Conservation (phyloP, 495 filamentous ascomycete genomes). For the Lepraria neglecta region DNA sequence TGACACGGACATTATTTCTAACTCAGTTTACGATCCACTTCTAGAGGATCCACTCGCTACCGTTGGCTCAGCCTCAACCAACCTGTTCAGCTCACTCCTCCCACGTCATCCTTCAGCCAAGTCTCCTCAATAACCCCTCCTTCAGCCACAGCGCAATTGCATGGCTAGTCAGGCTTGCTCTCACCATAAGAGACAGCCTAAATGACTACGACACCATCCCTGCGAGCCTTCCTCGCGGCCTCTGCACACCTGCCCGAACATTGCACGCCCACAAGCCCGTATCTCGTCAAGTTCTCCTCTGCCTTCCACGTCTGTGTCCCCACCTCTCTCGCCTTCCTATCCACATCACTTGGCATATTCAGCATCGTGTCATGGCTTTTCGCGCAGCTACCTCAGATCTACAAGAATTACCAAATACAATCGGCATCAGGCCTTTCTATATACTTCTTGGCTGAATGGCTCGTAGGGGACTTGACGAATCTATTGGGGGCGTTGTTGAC, state of each 20-base stretch:
- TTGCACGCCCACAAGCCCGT: constrained; percentile 56
- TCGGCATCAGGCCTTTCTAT: constrained; percentile 64
- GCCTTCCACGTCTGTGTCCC: constrained; percentile 62
- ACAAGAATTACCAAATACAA: constrained; percentile 59
- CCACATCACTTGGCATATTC: constrained; percentile 55
- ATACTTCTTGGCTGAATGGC: constrained; percentile 65
- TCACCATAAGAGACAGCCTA: neutral
- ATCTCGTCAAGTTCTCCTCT: constrained; percentile 53
- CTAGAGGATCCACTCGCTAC: too few relatives aligned
- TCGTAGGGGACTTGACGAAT: constrained; percentile 63
- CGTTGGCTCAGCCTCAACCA: neutral
- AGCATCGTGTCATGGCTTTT: constrained; percentile 72
- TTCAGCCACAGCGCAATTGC: neutral
- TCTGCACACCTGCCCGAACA: constrained; percentile 45
- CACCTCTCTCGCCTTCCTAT: constrained; percentile 58
- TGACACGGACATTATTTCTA: too few relatives aligned
- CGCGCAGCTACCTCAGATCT: constrained; percentile 68
- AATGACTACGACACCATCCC: neutral
- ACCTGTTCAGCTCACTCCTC: neutral
- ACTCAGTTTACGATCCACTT: too few relatives aligned
- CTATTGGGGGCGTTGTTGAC: constrained; percentile 60
- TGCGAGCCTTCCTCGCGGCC: neutral
- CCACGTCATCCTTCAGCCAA: neutral
- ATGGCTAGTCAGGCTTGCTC: neutral
- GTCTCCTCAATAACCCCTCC: neutral